Conservation (phyloP, 2,329 filamentous ascomycete species). For the Aschersonia sp. region DNA sequence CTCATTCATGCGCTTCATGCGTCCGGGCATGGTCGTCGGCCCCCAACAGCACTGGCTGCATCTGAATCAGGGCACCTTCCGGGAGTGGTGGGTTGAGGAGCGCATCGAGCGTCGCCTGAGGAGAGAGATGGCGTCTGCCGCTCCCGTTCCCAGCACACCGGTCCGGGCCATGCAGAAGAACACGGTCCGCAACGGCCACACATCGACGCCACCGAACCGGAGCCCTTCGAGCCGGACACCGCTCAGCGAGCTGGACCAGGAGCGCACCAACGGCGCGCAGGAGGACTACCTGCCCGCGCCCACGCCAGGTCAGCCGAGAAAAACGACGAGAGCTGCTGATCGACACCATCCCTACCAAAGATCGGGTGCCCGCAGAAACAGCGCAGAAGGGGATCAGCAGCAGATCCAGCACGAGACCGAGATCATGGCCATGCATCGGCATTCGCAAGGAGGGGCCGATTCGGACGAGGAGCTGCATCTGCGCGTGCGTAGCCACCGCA, state of each 20-base stretch:
- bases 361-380: constrained; percentile 27
- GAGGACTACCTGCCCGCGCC: constrained; percentile 91
- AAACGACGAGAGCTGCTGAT: constrained; percentile 64
- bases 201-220: constrained; percentile 73
- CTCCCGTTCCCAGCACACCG: constrained; percentile 40
- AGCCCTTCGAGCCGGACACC: constrained; percentile 64
- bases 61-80: constrained; percentile 88
- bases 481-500: constrained; percentile 55
- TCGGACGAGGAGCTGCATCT: constrained; percentile 75
- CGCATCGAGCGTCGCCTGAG: constrained; percentile 57
- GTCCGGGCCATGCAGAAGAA: constrained; percentile 47
- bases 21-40: constrained; percentile 95
- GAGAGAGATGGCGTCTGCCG: constrained; percentile 40
- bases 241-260: constrained; percentile 86
- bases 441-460: constrained; percentile 44
- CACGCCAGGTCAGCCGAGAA: constrained; percentile 88
- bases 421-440: constrained; percentile 43
- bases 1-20: constrained; percentile 97
- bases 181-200: constrained; percentile 47
- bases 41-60: constrained; percentile 99
- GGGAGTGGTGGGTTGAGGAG: constrained; percentile 97
- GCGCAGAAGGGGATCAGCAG: constrained; percentile 21
- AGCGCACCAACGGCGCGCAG: constrained; percentile 53
- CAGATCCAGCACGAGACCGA: constrained; percentile 42
- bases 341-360: constrained; percentile 61